A percentile compares a stretch with the other conserved stretches of the same genome.
Conservation (phyloP, 805 yeast species). For the Dipodascus albidus region DNA sequence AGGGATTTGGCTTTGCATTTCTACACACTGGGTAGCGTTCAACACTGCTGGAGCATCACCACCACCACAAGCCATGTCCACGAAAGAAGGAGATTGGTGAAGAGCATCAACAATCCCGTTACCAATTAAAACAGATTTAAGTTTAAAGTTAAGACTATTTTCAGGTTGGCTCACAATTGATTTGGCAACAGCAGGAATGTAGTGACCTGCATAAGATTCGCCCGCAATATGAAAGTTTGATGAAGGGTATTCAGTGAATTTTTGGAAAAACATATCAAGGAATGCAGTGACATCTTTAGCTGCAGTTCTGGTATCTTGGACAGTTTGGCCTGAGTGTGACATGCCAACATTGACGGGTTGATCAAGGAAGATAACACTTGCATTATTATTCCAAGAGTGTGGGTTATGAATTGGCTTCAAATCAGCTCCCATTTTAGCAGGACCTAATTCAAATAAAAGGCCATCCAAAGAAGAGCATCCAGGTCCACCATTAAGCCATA, state of each 20-base stretch:
- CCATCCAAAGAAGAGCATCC: slow-evolving; percentile 95
- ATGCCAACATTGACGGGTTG: slow-evolving; percentile 95
- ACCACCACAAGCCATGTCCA: slow-evolving; percentile 92
- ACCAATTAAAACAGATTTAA: slow-evolving; percentile 75
- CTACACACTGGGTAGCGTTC: slow-evolving; percentile 62
- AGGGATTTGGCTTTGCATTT: slow-evolving; percentile 51
- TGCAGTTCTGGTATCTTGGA: slow-evolving; percentile 68
- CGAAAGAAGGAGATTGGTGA: slow-evolving; percentile 64
- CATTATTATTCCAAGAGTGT: slow-evolving; percentile 85
- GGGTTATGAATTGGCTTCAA: slow-evolving; percentile 70
- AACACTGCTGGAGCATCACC: slow-evolving; percentile 77
- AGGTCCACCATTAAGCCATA: slow-evolving; percentile 96
- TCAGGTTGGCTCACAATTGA: slow-evolving; percentile 35
- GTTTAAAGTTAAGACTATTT: slow-evolving; percentile 35
- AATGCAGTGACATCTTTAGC: slow-evolving; percentile 85
- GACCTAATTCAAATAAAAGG: slow-evolving; percentile 86
- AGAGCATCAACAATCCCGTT: slow-evolving; percentile 85
- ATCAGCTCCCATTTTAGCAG: slow-evolving; percentile 64
- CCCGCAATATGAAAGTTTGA: slow-evolving; percentile 79
- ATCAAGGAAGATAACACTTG: slow-evolving; percentile 84
- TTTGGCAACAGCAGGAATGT: slow-evolving; percentile 74
- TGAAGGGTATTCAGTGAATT: slow-evolving; percentile 65
- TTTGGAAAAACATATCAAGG: slow-evolving; percentile 73
- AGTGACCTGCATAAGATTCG: slow-evolving; percentile 92
- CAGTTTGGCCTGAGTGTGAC: slow-evolving; percentile 67